Evolutionary conservation across 805 yeast species (phyloP).

Genomic region (Myxozyma geophila): DNA sequence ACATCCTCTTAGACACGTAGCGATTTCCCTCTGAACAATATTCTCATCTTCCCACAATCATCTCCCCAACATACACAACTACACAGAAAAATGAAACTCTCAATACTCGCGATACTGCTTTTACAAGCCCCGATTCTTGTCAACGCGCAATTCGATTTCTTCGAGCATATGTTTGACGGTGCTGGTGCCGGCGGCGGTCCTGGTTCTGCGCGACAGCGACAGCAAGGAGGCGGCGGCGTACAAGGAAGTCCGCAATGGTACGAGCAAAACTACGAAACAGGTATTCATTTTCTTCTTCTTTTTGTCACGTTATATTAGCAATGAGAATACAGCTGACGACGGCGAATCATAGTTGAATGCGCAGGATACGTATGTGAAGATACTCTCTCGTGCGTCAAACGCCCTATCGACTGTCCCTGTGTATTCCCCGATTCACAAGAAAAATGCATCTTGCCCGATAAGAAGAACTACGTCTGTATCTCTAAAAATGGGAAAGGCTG

Average conservation of each 20-base stretch:
- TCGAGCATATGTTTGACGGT: slow-evolving; percentile 37
- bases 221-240: slow-evolving; percentile 7
- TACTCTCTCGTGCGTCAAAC: slow-evolving; percentile 74
- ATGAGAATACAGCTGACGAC: neutral
- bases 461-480: slow-evolving; percentile 71
- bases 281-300: slow-evolving; percentile 1
- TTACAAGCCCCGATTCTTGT: slow-evolving; percentile 26
- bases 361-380: slow-evolving; percentile 76
- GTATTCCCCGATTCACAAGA: slow-evolving; percentile 84
- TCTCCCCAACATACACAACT: neutral
- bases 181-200: slow-evolving; percentile 13
- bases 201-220: slow-evolving; percentile 5
- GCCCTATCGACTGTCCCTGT: slow-evolving; percentile 82
- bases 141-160: slow-evolving; percentile 34
- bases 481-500: slow-evolving; percentile 77
- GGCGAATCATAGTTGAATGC: slow-evolving; percentile 52
- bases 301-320: neutral
- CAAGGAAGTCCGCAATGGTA: slow-evolving; percentile 35
- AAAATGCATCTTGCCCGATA: slow-evolving; percentile 76
- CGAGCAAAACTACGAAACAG: slow-evolving; percentile 30
- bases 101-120: slow-evolving; percentile 4
- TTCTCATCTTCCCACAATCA: too few relatives aligned
- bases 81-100: slow-evolving; percentile 2
- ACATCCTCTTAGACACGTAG: neutral
- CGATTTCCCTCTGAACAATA: neutral